Base-by-base conservation (phyloP, 331 rosid species). In the Quercus phellos region DNA sequence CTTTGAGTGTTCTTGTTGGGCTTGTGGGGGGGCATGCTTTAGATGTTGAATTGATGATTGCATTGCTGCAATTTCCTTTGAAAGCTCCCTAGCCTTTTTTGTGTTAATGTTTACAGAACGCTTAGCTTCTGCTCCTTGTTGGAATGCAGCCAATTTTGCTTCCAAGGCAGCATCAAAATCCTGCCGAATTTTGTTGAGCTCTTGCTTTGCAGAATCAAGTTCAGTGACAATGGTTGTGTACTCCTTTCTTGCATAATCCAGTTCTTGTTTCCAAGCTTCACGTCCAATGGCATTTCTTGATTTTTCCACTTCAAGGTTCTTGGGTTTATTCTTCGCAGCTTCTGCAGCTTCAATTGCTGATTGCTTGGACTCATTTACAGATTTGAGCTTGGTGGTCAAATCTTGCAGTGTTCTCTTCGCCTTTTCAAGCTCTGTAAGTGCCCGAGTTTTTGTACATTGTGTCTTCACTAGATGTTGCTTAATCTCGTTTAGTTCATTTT, bases 91-190 rank as follows among this genome's bases (percentile, higher is more conserved):
- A 6, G 72, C 78, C 74, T 90, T 89, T 68, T 92, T 93, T 0
- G 89, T 74, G 80, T 88, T 87, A 0, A 84, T 58, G 6, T 89
- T 87, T 0, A 89, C 93, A 0, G 90, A 80, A 55, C 90, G 89
- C 61, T 88, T 91, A 9, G 96, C 97, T 80, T 94, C 98, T 12
- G 85, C 94, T 2, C 89, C 94, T 26, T 81, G 81, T 78, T 89
- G 96, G 22, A 94, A 81, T 7, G 98, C 96, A 27, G 85, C 83
- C 30, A 79, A 77, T 79, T 92, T 94, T 13, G 89, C 85, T 84
- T 90, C 98, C 83, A 92, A 83, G 69, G 93, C 91, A 2, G 93
- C 96, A 72, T 92, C 92, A 12, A 86, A 87, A 83, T 92, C 97
- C 79, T 89, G 97, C 59, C 91, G 86, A 82, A 90, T 83, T 82